These are phyloP conservation scores for Dioscorea cayenensis DNA, from an alignment of 116 monocot genomes.

Conservation along the genomic window DNA sequence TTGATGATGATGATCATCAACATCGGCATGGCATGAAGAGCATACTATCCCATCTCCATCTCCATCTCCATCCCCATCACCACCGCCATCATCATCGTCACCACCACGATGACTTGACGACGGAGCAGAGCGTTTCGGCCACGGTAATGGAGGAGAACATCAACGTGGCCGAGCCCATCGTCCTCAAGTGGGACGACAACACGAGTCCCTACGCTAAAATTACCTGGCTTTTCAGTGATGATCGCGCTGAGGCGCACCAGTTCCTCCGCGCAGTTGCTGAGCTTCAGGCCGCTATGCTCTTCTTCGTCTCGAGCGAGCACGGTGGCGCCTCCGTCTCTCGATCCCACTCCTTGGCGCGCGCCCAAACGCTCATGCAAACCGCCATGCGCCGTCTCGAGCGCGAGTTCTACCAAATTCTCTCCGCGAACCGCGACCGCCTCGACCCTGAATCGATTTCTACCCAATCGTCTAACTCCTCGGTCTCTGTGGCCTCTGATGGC, in stretches of 20 bases:
- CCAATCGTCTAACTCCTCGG: conserved; percentile 1
- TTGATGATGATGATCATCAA: not conserved
- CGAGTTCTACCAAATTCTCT: conserved; percentile 31
- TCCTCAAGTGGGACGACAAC: conserved; percentile 13
- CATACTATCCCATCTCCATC: not conserved
- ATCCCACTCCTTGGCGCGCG: conserved; percentile 7
- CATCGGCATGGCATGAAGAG: not conserved
- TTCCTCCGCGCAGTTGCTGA: conserved; percentile 18
- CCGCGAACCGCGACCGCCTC: conserved; percentile 13
- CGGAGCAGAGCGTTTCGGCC: not conserved
- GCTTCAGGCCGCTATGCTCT: conserved; percentile 21
- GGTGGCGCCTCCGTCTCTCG: not conserved
- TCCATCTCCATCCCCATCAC: not conserved
- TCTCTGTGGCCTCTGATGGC: not conserved
- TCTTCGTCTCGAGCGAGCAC: conserved; percentile 11
- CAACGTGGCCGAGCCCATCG: conserved; percentile 1
- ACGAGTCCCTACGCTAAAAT: conserved; percentile 1
- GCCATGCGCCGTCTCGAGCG: conserved; percentile 31
- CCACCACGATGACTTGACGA: not conserved
- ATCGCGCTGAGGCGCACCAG: conserved; percentile 6
- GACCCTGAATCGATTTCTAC: conserved; percentile 16
- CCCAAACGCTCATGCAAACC: conserved; percentile 16
- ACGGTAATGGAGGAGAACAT: conserved; percentile 24
- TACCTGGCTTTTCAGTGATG: conserved; percentile 19
- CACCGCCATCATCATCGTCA: not conserved